phyloP scores from a whole-genome alignment of 208 protist genomes.

The Trypanosoma cruzi region DNA sequence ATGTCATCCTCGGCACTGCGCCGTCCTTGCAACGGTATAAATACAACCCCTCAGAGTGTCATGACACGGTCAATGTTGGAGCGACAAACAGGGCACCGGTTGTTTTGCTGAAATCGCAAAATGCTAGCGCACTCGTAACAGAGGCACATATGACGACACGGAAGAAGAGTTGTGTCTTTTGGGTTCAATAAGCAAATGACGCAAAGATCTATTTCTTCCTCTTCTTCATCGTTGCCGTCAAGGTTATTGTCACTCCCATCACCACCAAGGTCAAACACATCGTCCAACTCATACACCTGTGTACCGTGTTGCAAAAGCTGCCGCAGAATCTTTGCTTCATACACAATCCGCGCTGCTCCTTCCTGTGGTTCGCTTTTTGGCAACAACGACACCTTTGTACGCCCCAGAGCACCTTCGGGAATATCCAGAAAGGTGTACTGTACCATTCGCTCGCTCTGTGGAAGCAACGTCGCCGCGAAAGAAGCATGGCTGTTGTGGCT shows the following conservation, averaged over 20 bases:
- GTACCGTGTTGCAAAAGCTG: conserved; percentile 72
- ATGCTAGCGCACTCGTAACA: conserved; percentile 87
- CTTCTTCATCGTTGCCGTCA: conserved; percentile 12
- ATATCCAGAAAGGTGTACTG: conserved; percentile 35
- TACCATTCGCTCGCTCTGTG: not conserved
- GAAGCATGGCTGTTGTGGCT: not conserved
- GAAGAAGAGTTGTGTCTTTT: conserved; percentile 88
- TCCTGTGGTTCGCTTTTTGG: not conserved
- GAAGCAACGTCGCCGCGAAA: not conserved
- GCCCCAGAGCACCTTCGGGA: not conserved
- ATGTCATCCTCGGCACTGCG: not conserved
- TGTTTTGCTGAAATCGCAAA: conserved; percentile 65
- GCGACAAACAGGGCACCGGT: conserved; percentile 93
- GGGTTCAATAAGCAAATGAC: conserved; percentile 89
- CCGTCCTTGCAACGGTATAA: not conserved
- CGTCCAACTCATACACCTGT: conserved; percentile 82
- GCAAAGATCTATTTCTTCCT: conserved; percentile 60
- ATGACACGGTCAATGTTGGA: conserved; percentile 68
- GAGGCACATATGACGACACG: conserved; percentile 93
- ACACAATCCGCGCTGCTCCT: not conserved
- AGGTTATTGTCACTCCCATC: not conserved
- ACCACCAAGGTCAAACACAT: conserved; percentile 72
- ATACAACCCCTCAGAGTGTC: conserved; percentile 34
- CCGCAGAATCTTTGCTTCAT: conserved; percentile 39
- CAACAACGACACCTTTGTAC: not conserved